Base-by-base conservation (phyloP, 2,329 filamentous ascomycete genomes). In the Mollisia scopiformis region DNA sequence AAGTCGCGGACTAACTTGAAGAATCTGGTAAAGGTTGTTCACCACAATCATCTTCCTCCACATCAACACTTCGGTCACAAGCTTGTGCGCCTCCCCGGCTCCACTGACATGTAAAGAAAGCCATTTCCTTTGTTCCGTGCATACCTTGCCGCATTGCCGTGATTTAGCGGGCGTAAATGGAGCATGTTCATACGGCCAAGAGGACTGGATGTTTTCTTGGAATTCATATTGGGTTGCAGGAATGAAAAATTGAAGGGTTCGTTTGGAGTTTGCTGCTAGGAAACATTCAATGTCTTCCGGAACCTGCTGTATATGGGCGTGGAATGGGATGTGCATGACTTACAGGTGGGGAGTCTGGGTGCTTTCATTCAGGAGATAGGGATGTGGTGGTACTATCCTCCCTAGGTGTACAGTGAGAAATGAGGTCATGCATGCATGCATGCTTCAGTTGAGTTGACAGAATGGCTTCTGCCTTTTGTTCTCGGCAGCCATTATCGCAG, bases 1-100 rank as follows among this genome's bases (percentile, higher is more conserved):
- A 78, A 79, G 62, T 74, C 75, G 39, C 74, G 75, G 33, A 77
- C 76, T 5, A 61, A 47, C 28, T 21, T 46, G 33, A 78, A 77
- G 58, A 74, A 73, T 59, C 79, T 80, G 69, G 84, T 81, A 73
- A 85, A 68, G 33, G 66, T 73, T 13, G 66, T 70, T 2, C 57
- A 61, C 6, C 71, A 74, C 54, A 72, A 72, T 39, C 72, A 74
- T 59, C 65, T 73, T 8, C 71, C 71, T 37, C 65, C 68, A 2
- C 21, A 50, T 6, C 59, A 57, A 8, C 65, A 66, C 31, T 46
- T 59, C 19, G 69, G 69, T 1, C 69, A 73, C 47, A 68, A 62
- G 50, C 55, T 73, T 23, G 68, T 72, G 4, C 58, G 69, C 14
- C 56, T 72, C 46, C 71, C 70, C 1, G 70, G 70, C 8, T 67